A percentile compares a stretch with the other conserved stretches of the same genome.
phyloP scores from a whole-genome alignment of 495 filamentous ascomycete genomes.

The Penicillium steckii region DNA sequence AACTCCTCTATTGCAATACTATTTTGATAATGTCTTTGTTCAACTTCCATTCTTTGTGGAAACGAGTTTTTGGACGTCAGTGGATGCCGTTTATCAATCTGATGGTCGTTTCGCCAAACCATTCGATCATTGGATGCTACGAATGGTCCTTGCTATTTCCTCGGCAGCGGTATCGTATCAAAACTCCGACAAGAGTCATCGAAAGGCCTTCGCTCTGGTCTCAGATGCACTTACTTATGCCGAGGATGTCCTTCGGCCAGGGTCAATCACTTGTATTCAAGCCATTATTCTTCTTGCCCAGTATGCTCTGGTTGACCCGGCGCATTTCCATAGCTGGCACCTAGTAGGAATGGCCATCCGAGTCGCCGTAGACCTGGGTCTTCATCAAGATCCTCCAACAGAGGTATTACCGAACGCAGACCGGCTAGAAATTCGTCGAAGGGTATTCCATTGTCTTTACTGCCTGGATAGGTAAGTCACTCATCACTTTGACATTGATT shows the following conservation, averaged over 20 bases:
- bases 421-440: conserved; percentile 70
- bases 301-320: conserved; percentile 84
- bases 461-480: conserved; percentile 69
- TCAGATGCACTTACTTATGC: conserved; percentile 69
- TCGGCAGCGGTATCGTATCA: conserved; percentile 69
- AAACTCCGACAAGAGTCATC: conserved; percentile 60
- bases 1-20: conserved; percentile 70
- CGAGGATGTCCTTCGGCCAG: conserved; percentile 78
- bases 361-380: conserved; percentile 79
- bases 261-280: conserved; percentile 78
- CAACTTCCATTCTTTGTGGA: conserved; percentile 80
- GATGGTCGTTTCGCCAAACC: conserved; percentile 60
- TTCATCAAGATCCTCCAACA: conserved; percentile 83
- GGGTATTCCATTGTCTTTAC: conserved; percentile 84
- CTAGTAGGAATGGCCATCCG: conserved; percentile 83
- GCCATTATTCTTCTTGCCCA: conserved; percentile 79
- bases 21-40: conserved; percentile 75
- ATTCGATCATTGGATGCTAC: conserved; percentile 79
- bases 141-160: conserved; percentile 83
- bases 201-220: conserved; percentile 64
- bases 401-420: conserved; percentile 58
- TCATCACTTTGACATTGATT: not conserved
- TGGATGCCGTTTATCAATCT: conserved; percentile 75
- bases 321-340: conserved; percentile 88
- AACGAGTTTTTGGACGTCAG: conserved; percentile 67